Conservation (phyloP, 352 stramenopile species). For the Globisporangium spiculum region DNA sequence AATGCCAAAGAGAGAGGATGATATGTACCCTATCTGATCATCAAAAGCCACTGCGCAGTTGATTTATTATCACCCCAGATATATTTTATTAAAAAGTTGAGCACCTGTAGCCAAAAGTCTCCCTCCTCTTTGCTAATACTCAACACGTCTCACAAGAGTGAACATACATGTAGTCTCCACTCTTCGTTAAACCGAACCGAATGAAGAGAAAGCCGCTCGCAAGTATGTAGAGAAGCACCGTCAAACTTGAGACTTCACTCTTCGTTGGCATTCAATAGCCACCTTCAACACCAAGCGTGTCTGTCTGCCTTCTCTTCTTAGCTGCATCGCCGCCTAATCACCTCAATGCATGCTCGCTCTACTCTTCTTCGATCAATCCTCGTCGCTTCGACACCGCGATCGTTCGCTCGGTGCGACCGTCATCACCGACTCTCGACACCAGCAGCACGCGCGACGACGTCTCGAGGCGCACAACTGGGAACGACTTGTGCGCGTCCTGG, state of each 20-base stretch:
- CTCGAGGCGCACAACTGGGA: slow-evolving; percentile 53
- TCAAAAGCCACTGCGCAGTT: not conserved
- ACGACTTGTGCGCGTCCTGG: slow-evolving; percentile 14
- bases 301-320: not conserved
- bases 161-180: not conserved
- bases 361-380: slow-evolving; percentile 23
- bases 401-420: slow-evolving; percentile 39
- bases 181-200: not conserved
- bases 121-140: not conserved
- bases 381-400: slow-evolving; percentile 60
- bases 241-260: not conserved
- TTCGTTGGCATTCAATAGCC: not conserved
- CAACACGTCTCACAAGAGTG: not conserved
- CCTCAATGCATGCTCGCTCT: slow-evolving; percentile 8
- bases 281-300: not conserved
- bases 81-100: slow-evolving; percentile 15
- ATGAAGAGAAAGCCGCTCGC: not conserved
- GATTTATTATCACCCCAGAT: slow-evolving; percentile 12
- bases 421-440: slow-evolving; percentile 48
- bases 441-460: slow-evolving; percentile 53
- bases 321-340: not conserved
- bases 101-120: not conserved
- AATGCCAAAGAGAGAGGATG: not conserved
- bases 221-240: not conserved
- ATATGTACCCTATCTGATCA: not conserved